A percentile compares a stretch with the other conserved stretches of the same genome.
Conservation (phyloP, 352 stramenopile genomes). For the Phytopythium mirpurense region DNA sequence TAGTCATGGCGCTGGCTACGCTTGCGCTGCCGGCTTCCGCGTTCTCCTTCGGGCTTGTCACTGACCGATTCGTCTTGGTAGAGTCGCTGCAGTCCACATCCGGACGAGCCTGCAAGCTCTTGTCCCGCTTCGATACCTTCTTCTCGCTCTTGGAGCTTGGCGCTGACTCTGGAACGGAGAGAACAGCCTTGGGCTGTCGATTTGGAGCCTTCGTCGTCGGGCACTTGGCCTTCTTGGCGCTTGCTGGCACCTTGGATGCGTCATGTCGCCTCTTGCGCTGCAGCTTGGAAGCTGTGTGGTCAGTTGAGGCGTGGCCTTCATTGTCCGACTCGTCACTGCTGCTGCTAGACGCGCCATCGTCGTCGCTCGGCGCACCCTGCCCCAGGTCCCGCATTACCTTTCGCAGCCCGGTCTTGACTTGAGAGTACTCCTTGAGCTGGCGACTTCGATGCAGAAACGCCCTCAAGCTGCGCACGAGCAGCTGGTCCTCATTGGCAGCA, state of each 20-base stretch:
- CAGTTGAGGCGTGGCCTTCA: slow-evolving; percentile 4
- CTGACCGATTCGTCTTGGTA: neutral
- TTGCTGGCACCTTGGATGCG: slow-evolving; percentile 9
- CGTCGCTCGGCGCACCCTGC: slow-evolving; percentile 7
- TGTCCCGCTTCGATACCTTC: slow-evolving; percentile 6
- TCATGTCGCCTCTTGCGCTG: neutral
- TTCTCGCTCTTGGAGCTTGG: slow-evolving; percentile 9
- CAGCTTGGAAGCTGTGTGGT: slow-evolving; percentile 6
- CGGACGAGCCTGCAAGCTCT: slow-evolving; percentile 5
- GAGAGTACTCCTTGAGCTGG: slow-evolving; percentile 33
- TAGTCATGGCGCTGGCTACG: slow-evolving; percentile 18
- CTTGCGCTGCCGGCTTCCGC: slow-evolving; percentile 1
- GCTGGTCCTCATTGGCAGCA: slow-evolving; percentile 61
- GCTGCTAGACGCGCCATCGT: slow-evolving; percentile 10
- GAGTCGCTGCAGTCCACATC: neutral
- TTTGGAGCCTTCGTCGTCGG: slow-evolving; percentile 11
- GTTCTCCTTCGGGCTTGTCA: neutral
- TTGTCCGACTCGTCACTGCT: slow-evolving; percentile 10
- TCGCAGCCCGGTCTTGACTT: slow-evolving; percentile 40
- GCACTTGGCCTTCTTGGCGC: slow-evolving; percentile 14
- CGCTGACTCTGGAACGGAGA: neutral
- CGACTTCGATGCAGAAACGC: slow-evolving; percentile 62
- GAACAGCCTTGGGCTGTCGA: slow-evolving; percentile 5
- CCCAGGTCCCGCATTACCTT: slow-evolving; percentile 40
- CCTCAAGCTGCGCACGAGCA: slow-evolving; percentile 63